phyloP scores from a whole-genome alignment of 1,139 yeast species.

The Magnusiomyces paraingens region DNA sequence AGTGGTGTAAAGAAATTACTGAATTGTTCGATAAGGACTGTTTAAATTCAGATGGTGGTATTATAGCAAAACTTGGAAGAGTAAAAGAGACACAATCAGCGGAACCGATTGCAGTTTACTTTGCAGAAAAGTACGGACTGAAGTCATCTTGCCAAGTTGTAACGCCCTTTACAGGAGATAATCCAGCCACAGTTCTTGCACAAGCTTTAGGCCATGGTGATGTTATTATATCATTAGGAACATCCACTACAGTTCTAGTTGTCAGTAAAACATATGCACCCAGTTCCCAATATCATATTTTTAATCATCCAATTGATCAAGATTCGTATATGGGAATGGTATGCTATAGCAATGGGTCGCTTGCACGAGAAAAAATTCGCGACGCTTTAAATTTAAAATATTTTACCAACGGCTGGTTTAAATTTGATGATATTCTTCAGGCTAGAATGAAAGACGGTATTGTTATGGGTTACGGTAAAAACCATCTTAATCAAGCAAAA shows the following conservation, averaged over 20 bases:
- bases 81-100: not conserved
- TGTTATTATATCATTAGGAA: slow-evolving; percentile 75
- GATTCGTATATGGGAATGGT: slow-evolving; percentile 83
- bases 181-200: slow-evolving; percentile 80
- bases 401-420: slow-evolving; percentile 44
- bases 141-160: slow-evolving; percentile 47
- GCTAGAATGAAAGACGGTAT: slow-evolving; percentile 25
- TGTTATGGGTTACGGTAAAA: slow-evolving; percentile 3
- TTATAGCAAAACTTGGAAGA: not conserved
- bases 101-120: slow-evolving; percentile 46
- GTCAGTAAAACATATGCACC: slow-evolving; percentile 75
- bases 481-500: slow-evolving; percentile 25
- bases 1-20: slow-evolving; percentile 15
- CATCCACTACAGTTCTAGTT: slow-evolving; percentile 79
- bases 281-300: slow-evolving; percentile 75
- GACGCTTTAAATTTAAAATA: slow-evolving; percentile 46
- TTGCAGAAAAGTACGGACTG: slow-evolving; percentile 59
- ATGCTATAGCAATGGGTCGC: slow-evolving; percentile 86
- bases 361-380: slow-evolving; percentile 75
- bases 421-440: slow-evolving; percentile 46
- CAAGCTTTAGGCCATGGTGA: slow-evolving; percentile 73
- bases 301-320: slow-evolving; percentile 77
- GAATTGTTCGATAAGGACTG: not conserved
- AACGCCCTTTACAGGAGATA: slow-evolving; percentile 79
- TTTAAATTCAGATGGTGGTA: not conserved